Evolutionary conservation across 306 rosid genomes (phyloP), one percentile per base, ranked within the genome.

Genomic region (Trifolium dubium): DNA sequence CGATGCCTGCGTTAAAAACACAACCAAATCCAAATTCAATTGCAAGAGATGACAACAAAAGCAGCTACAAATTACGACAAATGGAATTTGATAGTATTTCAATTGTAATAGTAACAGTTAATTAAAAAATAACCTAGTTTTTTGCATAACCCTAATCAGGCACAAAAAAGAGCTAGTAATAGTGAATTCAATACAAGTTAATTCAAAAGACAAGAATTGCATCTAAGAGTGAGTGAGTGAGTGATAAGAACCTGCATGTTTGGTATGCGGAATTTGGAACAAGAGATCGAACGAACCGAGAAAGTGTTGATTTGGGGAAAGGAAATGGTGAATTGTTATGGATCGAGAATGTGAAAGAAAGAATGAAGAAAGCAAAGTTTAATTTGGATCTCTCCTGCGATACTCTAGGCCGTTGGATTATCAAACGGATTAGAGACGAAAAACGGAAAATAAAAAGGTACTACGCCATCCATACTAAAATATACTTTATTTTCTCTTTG

Each of bases 161-260:
- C 8, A 61, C 10, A 59, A 69, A 68, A 12, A 23, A 69, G 10
- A 50, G 17, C 23, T 7, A 6, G 5, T 6, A 35, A 7, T 55
- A 47, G 0, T 66, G 4, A 44, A 55, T 64, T 79, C 63, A 31
- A 72, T 43, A 79, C 49, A 28, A 14, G 51, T 12, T 64, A 40
- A 31, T 15, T 51, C 10, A 51, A 51, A 7, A 8, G 18, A 18
- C 5, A 74, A 78, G 51, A 58, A 77, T 7, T 64, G 51, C 54
- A 37, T 53, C 64, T 14, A 46, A 2, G 6, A 28, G 34, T 23
- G 53, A 73, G 62, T 54, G 6, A 28, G 34, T 23, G 53, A 73
- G 62, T 54, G 40, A 43, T 29, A 40, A 60, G 23, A 23, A 87
- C 93, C 97, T 91, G 96, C 96, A 90, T 88, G 40, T 9, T 81